Evolutionary conservation across 371 early-diverging fungal genomes (phyloP), one percentile per base, ranked within the genome.

Genomic region (Thermomucor indicae-seudaticae): DNA sequence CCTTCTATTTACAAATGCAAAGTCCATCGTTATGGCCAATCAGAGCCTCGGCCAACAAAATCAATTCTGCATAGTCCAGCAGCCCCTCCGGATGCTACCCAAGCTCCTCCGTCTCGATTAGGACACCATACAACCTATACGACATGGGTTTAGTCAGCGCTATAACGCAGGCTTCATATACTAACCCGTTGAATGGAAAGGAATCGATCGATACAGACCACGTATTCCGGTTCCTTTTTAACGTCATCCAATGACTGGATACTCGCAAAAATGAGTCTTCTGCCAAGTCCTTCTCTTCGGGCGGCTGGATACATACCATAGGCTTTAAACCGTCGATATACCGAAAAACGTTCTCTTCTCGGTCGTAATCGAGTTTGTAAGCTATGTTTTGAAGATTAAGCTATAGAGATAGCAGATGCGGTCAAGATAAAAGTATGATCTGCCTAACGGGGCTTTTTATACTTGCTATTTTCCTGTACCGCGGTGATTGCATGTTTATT

Each of bases 1-100:
- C n/a, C n/a, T n/a, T n/a, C n/a, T n/a, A n/a, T n/a, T n/a, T n/a
- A n/a, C n/a, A n/a, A n/a, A n/a, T n/a, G n/a, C n/a, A n/a, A n/a
- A n/a, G n/a, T n/a, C n/a, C n/a, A n/a, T 37, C 37, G 8, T 39
- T 48, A 58, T 24, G 38, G 34, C 58, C 58, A 58, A 14, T 39
- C 43, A 14, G 40, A 6, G 3, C 56, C 61, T 25, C 44, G 38
- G 17, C 61, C 61, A 4, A 56, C 11, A 30, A 61, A 61, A 5
- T 61, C 61, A 10, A 61, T 34, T 31, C 61, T 30, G 45, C 55
- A 53, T 16, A 61, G 46, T 1, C 61, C 61, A 40, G 43, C 38
- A 4, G 51, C 22, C 11, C 56, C 56, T 24, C 30, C 61, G 29
- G 56, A 43, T 35, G 56, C 61, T 1, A 43, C 17, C 61, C 61